Percentiles rank a stretch among this genome's conserved stretches.
Evolutionary conservation across 2,329 filamentous ascomycete genomes (phyloP).

Genomic region (Ophiostoma himal-ulmi): DNA sequence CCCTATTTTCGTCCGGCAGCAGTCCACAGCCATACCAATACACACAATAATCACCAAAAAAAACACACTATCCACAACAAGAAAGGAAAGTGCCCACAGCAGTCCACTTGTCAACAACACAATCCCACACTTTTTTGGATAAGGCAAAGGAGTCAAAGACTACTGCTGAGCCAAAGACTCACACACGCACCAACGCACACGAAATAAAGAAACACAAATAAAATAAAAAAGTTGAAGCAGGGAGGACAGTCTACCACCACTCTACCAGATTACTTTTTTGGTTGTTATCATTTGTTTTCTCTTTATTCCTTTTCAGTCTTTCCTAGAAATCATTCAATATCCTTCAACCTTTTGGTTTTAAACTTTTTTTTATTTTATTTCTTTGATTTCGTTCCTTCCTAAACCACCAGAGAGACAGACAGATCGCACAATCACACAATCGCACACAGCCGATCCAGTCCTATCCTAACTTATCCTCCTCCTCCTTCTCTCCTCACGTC

Average conservation of each 20-base stretch:
- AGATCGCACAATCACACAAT: slow-evolving; percentile 14
- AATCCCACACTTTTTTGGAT: slow-evolving; percentile 15
- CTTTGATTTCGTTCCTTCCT: neutral
- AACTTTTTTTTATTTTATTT: slow-evolving; percentile 12
- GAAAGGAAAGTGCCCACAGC: neutral
- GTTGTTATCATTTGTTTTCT: neutral
- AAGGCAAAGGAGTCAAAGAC: slow-evolving; percentile 4
- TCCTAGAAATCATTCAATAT: neutral
- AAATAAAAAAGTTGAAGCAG: neutral
- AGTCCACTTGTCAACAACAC: slow-evolving; percentile 13
- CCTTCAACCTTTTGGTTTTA: neutral
- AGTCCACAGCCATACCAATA: slow-evolving; percentile 8
- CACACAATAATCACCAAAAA: slow-evolving; percentile 10
- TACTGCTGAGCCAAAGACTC: slow-evolving; percentile 8
- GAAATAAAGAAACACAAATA: slow-evolving; percentile 7
- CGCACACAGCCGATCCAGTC: slow-evolving; percentile 5
- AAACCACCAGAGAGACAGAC: neutral
- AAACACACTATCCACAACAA: neutral
- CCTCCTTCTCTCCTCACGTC: slow-evolving; percentile 1
- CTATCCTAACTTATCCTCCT: neutral
- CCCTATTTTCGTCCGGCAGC: slow-evolving; percentile 13
- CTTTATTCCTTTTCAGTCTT: neutral
- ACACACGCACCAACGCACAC: slow-evolving; percentile 11
- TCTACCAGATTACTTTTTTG: neutral
- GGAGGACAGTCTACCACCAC: neutral